Evolutionary conservation across 2,329 filamentous ascomycete genomes (phyloP), one percentile per base, ranked within the genome.

Genomic region (Spiromastix sp.): DNA sequence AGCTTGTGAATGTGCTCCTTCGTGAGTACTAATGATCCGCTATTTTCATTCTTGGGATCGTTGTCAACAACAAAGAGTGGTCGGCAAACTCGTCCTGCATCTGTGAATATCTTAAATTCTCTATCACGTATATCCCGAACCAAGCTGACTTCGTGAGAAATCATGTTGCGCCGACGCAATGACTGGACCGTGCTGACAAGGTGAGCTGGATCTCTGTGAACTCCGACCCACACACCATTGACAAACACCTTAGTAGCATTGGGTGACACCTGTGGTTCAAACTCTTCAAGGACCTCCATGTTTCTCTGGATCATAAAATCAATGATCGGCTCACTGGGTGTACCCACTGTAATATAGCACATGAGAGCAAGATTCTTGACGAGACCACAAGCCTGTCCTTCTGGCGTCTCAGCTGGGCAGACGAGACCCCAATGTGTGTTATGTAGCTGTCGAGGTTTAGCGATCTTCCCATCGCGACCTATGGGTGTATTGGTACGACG

Each of bases 371-470:
- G 56, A 54, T 98, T 98, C 71, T 98, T 98, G 61, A 98, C 91
- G 45, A 98, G 69, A 64, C 91, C 91, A 67, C 91, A 98, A 61
- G 91, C 91, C 60, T 98, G 91, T 44, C 91, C 91, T 73, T 98
- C 91, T 16, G 91, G 91, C 11, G 91, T 98, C 59, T 98, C 91
- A 19, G 91, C 89, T 19, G 91, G 91, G 59, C 91, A 98, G 12
- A 98, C 89, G 49, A 96, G 67, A 43, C 91, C 91, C 91, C 91
- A 98, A 56, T 98, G 91, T 5, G 89, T 96, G 61, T 96, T 96
- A 69, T 98, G 91, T 44, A 98, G 72, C 64, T 98, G 93, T 41
- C 91, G 83, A 25, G 91, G 91, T 61, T 98, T 98, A 26, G 93
- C 93, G 47, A 98, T 82, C 63, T 98, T 98, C 48, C 91, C 93